phyloP scores from a whole-genome alignment of 768 basidiomycete species.

The Calvatia gigantea region DNA sequence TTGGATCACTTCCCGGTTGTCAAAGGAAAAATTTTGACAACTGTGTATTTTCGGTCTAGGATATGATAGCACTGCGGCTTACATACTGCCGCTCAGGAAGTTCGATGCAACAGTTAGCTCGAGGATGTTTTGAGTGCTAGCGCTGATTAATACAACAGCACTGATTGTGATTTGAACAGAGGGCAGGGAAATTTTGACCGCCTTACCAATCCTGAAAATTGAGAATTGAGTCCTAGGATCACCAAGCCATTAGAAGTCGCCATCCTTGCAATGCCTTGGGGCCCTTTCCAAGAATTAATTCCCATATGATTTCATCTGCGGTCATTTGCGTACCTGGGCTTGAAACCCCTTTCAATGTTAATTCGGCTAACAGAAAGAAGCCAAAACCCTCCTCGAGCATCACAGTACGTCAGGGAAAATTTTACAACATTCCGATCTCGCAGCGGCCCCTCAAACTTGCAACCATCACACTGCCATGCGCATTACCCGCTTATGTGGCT shows the following conservation, averaged over 20 bases:
- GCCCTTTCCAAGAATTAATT: not conserved
- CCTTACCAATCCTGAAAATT: not conserved
- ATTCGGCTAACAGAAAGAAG: not conserved
- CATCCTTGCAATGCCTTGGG: not conserved
- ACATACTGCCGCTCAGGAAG: no score
- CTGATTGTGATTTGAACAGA: not conserved
- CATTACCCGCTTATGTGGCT: not conserved
- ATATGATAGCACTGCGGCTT: no score
- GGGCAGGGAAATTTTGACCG: not conserved
- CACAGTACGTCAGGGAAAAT: not conserved
- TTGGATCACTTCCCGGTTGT: no score
- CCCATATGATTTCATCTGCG: not conserved
- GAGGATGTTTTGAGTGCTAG: not conserved
- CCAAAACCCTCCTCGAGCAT: not conserved
- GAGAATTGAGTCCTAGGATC: not conserved
- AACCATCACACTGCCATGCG: not conserved
- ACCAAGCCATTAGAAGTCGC: not conserved
- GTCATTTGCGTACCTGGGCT: not conserved
- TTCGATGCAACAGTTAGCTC: not conserved
- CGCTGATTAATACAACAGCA: not conserved
- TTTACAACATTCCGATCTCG: slow-evolving; percentile 7
- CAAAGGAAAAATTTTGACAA: no score
- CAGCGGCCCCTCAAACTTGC: not conserved
- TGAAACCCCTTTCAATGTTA: not conserved
- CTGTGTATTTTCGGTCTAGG: no score